Percentiles rank a stretch among this genome's conserved stretches.
Evolutionary conservation across 176 grass and related monocot species (phyloP).

Genomic region (Oryza australiensis): DNA sequence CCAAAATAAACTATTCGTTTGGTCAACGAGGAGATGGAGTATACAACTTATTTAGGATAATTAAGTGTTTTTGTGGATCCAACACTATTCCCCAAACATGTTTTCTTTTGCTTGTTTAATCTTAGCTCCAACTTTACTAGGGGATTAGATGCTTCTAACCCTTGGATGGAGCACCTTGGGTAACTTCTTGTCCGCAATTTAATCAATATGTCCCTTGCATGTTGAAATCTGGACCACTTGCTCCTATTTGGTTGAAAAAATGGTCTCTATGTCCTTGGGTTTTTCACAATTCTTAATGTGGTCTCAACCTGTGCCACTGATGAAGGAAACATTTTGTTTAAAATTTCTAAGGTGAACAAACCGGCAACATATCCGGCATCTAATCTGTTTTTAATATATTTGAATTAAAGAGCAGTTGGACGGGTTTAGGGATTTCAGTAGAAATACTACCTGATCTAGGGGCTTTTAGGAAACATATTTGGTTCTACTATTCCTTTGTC

Average conservation of each 20-base stretch:
- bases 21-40: constrained; percentile 51
- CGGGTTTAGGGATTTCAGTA: background rate
- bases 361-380: background rate
- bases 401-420: background rate
- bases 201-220: constrained; percentile 60
- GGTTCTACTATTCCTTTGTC: background rate
- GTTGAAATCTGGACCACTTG: constrained; percentile 54
- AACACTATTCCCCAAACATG: constrained; percentile 61
- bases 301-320: constrained; percentile 32
- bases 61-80: constrained; percentile 59
- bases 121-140: constrained; percentile 30
- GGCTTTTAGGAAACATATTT: background rate
- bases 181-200: constrained; percentile 63
- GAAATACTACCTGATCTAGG: background rate
- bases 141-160: constrained; percentile 92
- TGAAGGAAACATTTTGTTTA: background rate
- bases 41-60: constrained; percentile 36
- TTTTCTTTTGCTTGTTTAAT: constrained; percentile 60
- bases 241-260: constrained; percentile 32
- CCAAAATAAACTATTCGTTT: constrained; percentile 43
- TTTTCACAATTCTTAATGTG: constrained; percentile 37
- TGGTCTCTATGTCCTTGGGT: background rate
- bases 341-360: background rate
- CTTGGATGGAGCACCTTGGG: constrained; percentile 56
- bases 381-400: background rate